Evolutionary conservation across 345 rosid species (phyloP).

Genomic region (Reutealis trisperma): DNA sequence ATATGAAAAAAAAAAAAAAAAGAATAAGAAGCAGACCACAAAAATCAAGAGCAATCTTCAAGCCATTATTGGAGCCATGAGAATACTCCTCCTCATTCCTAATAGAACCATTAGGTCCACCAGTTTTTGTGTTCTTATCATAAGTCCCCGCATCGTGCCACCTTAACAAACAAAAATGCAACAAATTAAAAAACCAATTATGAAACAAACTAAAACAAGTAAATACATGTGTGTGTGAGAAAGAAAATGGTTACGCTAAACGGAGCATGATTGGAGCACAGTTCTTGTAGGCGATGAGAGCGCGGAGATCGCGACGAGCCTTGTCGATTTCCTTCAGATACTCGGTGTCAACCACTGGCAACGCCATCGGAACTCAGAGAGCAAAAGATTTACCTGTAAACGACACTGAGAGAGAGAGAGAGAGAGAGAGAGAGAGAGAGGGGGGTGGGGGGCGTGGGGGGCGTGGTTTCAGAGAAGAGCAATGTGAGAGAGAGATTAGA

Average conservation of each 20-base stretch:
- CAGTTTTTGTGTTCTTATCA: constrained; percentile 75
- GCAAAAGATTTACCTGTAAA: too few species aligned
- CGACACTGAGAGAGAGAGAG: too few species aligned
- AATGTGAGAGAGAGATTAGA: neutral
- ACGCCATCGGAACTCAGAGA: constrained; percentile 51
- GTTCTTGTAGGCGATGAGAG: constrained; percentile 75
- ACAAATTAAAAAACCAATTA: neutral
- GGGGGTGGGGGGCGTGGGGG: too few species aligned
- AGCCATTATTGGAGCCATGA: constrained; percentile 77
- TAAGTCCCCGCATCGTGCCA: constrained; percentile 99
- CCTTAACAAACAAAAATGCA: constrained; percentile 36
- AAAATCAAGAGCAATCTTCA: constrained; percentile 75
- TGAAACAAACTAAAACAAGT: too few species aligned
- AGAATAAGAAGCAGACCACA: constrained; percentile 54
- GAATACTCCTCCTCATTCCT: constrained; percentile 75
- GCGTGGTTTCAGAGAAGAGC: too few species aligned
- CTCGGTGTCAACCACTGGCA: constrained; percentile 72
- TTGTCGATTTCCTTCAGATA: constrained; percentile 82
- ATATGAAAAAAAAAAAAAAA: neutral
- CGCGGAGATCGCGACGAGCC: constrained; percentile 93
- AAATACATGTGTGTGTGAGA: neutral
- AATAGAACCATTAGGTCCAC: constrained; percentile 91
- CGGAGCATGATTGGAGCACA: constrained; percentile 99
- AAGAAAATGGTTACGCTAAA: constrained; percentile 56
- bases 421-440: too few species aligned